Conservation (phyloP, 2,329 filamentous ascomycete species). For the Pestalotiopsis sp. region DNA sequence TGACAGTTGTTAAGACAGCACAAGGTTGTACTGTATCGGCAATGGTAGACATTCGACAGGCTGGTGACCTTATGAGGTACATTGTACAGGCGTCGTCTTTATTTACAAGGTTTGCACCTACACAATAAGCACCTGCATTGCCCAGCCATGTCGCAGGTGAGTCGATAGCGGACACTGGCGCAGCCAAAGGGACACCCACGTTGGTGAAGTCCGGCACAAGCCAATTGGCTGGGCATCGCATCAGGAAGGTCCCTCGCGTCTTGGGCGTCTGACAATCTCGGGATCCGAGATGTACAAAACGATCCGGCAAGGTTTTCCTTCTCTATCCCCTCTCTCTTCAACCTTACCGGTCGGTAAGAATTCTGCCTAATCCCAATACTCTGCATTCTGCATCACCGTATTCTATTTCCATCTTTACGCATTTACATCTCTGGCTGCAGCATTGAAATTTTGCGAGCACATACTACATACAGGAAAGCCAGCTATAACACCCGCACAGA, state of each 20-base stretch:
- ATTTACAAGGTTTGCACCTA: not conserved
- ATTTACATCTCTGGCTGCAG: too few relatives aligned
- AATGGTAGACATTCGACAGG: too few relatives aligned
- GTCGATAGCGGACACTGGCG: too few relatives aligned
- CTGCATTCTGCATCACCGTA: too few relatives aligned
- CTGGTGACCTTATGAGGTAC: too few relatives aligned
- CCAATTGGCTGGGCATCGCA: not conserved
- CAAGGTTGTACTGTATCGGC: too few relatives aligned
- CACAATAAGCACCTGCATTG: not conserved
- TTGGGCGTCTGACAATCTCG: not conserved
- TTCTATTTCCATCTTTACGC: too few relatives aligned
- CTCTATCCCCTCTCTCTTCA: not conserved
- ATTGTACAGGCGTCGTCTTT: too few relatives aligned
- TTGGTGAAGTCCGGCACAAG: constrained; percentile 7
- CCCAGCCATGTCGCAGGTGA: not conserved
- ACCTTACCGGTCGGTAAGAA: not conserved
- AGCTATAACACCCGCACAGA: not conserved
- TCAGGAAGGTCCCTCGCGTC: constrained; percentile 1
- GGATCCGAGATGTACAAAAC: not conserved
- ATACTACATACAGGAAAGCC: not conserved
- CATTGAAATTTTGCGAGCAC: too few relatives aligned
- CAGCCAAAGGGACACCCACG: not conserved
- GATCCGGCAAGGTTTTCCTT: not conserved
- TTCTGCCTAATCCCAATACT: not conserved
- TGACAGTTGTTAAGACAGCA: too few relatives aligned